Conservation (phyloP, 179 eudicot species). For the Amaranthus tricolor region DNA sequence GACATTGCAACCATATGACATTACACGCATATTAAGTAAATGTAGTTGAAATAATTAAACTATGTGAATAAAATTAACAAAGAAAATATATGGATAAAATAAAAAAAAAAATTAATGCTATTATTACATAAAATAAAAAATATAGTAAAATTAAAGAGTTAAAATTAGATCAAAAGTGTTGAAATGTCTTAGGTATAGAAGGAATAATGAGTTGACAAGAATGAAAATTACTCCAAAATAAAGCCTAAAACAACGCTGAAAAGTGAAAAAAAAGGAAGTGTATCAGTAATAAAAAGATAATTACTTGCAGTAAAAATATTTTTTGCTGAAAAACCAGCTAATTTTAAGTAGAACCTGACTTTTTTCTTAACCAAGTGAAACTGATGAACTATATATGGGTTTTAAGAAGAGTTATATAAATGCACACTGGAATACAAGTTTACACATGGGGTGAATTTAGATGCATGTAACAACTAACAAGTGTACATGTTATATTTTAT, state of each 20-base stretch:
- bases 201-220: too few relatives aligned
- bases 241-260: not conserved
- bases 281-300: not conserved
- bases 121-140: too few relatives aligned
- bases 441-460: conserved; percentile 24
- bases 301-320: not conserved
- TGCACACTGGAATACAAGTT: conserved; percentile 13
- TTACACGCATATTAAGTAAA: too few relatives aligned
- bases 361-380: conserved; percentile 8
- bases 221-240: too few relatives aligned
- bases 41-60: too few relatives aligned
- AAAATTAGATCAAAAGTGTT: too few relatives aligned
- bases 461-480: not conserved
- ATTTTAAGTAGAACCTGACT: conserved; percentile 14
- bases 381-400: not conserved
- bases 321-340: not conserved
- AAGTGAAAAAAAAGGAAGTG: not conserved
- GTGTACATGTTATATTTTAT: not conserved
- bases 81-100: too few relatives aligned
- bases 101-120: too few relatives aligned
- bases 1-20: too few relatives aligned
- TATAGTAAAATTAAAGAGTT: too few relatives aligned
- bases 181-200: too few relatives aligned
- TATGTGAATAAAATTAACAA: too few relatives aligned
- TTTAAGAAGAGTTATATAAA: not conserved